Evolutionary conservation across 192 early-diverging fungal species (phyloP), one percentile per base, ranked within the genome.

Genomic region (Funneliformis mosseae): DNA sequence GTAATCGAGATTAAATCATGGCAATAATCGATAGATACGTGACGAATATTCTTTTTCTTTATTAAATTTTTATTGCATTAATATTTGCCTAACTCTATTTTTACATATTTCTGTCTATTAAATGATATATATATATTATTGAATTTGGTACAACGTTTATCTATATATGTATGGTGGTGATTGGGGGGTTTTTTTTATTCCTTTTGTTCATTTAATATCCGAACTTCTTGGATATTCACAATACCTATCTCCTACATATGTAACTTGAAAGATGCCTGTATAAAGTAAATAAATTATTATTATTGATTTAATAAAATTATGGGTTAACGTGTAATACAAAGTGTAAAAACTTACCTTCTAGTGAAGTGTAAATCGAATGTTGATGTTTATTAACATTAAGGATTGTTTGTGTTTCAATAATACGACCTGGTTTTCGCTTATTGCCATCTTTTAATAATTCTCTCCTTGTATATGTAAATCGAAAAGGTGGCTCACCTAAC

Each of bases 391-490:
- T 59, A 33, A 88, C 67, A 72, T 81, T 78, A 50, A 81, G 55
- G 21, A 88, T 81, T 23, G 76, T 71, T 48, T 86, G 83, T n/a
- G 69, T 82, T 74, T 88, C 87, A 16, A 86, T 33, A 6, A 83
- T 80, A 10, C 68, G 63, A 8, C 87, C 87, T 23, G 69, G 73
- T 38, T 81, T 84, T 14, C 77, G 55, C 28, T 66, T 71, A 8
- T 76, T 66, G 18, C 42, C 80, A 77, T 86, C 80, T 68, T 67
- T 84, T 12, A 86, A 78, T 28, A 85, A 45, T 66, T 86, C 82
- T 62, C 82, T 86, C 42, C 85, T 79, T 50, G 74, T 81, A 82
- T 85, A 88, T 28, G 81, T 84, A 69, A 88, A 88, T 42, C 83
- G 80, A 80, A 88, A 88, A 27, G 87, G 87, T 14, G 87, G 85